These are phyloP conservation scores for Chlorella sp. DNA, from an alignment of 139 green algal species.

Conservation along the genomic window DNA sequence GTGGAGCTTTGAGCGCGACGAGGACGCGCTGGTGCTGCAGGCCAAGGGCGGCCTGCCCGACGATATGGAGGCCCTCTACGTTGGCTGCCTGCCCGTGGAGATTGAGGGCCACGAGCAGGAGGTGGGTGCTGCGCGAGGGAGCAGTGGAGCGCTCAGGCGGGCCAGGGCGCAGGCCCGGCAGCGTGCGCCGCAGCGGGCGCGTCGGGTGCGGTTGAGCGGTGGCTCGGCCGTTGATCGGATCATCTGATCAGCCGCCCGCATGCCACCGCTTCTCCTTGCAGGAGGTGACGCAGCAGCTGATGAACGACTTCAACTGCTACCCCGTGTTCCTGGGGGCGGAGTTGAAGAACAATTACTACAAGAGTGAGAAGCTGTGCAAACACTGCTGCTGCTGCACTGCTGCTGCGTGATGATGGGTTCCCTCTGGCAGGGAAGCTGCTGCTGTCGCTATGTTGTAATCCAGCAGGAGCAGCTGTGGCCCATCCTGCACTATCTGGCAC, in stretches of 20 bases:
- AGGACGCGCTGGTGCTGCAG: slow-evolving; percentile 93
- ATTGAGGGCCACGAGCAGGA: slow-evolving; percentile 85
- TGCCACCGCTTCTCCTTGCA: slow-evolving; percentile 26
- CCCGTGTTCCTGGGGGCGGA: slow-evolving; percentile 91
- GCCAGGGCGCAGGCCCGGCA: too few species aligned
- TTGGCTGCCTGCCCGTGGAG: slow-evolving; percentile 84
- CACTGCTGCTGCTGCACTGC: background rate
- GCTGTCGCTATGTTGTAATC: too few species aligned
- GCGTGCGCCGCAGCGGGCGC: background rate
- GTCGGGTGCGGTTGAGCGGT: background rate
- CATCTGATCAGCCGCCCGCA: background rate
- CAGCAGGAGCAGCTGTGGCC: slow-evolving; percentile 98
- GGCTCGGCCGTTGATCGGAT: background rate
- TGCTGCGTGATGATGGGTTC: background rate
- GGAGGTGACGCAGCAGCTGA: slow-evolving; percentile 73
- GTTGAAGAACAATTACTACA: slow-evolving; percentile 92
- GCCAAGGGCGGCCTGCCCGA: slow-evolving; percentile 83
- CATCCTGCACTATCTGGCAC: slow-evolving; percentile 98
- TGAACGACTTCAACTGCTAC: slow-evolving; percentile 82
- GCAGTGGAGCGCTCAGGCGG: background rate
- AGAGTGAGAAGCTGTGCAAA: slow-evolving; percentile 56
- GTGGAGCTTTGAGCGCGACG: slow-evolving; percentile 95
- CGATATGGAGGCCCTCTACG: slow-evolving; percentile 82
- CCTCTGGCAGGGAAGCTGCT: background rate
- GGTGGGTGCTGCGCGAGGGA: slow-evolving; percentile 42